These are phyloP conservation scores for Akanthomyces muscarius DNA, from an alignment of 2,329 filamentous ascomycete species.

Conservation along the genomic window DNA sequence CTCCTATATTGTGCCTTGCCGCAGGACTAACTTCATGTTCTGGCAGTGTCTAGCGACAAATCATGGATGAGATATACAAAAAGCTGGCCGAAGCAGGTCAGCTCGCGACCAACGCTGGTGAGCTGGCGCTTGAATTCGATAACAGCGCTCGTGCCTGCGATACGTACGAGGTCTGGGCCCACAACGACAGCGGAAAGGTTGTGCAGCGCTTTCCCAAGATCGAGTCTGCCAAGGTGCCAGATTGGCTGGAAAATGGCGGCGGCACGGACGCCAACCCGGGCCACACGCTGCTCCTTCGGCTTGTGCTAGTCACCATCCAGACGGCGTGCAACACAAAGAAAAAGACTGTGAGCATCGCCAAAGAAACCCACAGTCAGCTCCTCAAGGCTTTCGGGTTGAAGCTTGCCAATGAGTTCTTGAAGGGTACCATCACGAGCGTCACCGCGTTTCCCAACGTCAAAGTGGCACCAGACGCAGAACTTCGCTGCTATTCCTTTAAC, in stretches of 20 bases:
- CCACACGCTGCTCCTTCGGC: conserved; percentile 1
- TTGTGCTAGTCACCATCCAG: background rate
- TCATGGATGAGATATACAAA: conserved; percentile 16
- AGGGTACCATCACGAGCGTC: conserved; percentile 33
- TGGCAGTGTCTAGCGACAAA: background rate
- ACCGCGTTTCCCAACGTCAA: conserved; percentile 24
- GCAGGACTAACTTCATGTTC: background rate
- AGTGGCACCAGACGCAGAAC: background rate
- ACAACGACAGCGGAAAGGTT: background rate
- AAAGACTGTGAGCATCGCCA: conserved; percentile 16
- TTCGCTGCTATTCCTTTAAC: conserved; percentile 30
- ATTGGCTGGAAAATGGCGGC: background rate
- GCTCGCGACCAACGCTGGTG: background rate
- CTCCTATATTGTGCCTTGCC: background rate
- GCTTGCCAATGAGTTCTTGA: conserved; percentile 32
- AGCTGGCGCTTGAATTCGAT: background rate
- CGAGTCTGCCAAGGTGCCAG: background rate
- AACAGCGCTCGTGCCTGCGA: background rate
- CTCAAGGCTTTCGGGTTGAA: conserved; percentile 28
- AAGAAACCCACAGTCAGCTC: conserved; percentile 21
- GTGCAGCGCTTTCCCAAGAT: background rate
- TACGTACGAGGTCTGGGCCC: conserved; percentile 5
- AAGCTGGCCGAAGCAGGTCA: conserved; percentile 8
- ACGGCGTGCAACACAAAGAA: conserved; percentile 4
- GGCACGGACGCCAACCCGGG: conserved; percentile 14